A percentile compares a stretch with the other conserved stretches of the same genome.
These are phyloP conservation scores for Flammula alnicola DNA, from an alignment of 1,284 basidiomycete species.

Conservation along the genomic window DNA sequence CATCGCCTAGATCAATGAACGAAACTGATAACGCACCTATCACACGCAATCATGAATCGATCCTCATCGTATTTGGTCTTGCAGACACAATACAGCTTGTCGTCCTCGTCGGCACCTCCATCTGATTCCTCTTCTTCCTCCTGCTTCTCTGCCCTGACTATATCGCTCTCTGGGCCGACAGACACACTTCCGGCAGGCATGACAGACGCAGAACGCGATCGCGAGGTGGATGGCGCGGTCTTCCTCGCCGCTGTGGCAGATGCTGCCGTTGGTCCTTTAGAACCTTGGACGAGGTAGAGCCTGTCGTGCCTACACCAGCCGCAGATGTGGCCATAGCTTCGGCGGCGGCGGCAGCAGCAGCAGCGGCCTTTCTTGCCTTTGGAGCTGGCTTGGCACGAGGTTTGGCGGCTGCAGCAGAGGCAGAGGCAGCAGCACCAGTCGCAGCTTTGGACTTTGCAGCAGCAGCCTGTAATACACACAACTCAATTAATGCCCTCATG, in stretches of 20 bases:
- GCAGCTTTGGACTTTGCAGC: conserved; percentile 45
- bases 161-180: conserved; percentile 33
- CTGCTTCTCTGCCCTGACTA: conserved; percentile 47
- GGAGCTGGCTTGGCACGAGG: conserved; percentile 43
- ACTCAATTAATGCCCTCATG: conserved; percentile 10
- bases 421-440: conserved; percentile 29
- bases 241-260: conserved; percentile 35
- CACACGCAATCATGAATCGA: conserved; percentile 88
- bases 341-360: conserved; percentile 17
- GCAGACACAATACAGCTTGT: conserved; percentile 84
- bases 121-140: conserved; percentile 56
- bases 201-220: conserved; percentile 71
- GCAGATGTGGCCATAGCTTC: background rate
- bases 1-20: background rate
- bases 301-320: conserved; percentile 26
- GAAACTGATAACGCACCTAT: conserved; percentile 55
- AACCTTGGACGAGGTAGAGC: conserved; percentile 31
- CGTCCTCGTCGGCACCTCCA: conserved; percentile 61
- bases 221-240: conserved; percentile 38
- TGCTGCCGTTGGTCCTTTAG: conserved; percentile 17
- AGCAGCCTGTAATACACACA: conserved; percentile 35
- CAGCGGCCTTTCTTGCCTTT: conserved; percentile 39
- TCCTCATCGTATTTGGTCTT: conserved; percentile 83
- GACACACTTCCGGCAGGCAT: conserved; percentile 50
- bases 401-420: conserved; percentile 36